Conservation (phyloP, 257 asterid genomes). For the Nicotiana paniculata region DNA sequence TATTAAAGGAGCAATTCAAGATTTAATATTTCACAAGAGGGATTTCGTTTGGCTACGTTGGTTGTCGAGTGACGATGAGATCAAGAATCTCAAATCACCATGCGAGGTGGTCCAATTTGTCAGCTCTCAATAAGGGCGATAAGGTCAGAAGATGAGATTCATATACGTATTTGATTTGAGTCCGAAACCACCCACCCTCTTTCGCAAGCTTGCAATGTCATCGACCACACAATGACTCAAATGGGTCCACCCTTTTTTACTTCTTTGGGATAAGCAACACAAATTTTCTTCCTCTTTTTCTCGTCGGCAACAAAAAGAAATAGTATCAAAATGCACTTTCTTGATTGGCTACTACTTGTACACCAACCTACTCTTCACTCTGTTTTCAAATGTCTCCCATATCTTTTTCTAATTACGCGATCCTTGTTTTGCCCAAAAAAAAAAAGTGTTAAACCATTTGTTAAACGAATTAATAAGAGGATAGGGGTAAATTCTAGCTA, state of each 20-base stretch:
- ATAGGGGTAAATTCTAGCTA: no score
- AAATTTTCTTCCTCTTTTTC: no score
- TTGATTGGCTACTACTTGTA: neutral
- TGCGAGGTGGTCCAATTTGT: neutral
- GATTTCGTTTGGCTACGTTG: neutral
- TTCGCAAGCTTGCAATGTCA: neutral
- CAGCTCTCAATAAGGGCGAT: neutral
- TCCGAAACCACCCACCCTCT: neutral
- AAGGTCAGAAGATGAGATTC: neutral
- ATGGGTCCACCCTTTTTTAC: slow-evolving; percentile 19
- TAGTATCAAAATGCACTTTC: neutral
- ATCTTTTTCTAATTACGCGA: neutral
- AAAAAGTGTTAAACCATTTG: no score
- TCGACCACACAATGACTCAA: slow-evolving; percentile 11
- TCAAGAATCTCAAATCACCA: slow-evolving; percentile 22
- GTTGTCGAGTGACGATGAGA: slow-evolving; percentile 23
- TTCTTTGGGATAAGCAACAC: neutral
- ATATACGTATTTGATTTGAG: neutral
- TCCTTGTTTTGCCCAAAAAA: no score
- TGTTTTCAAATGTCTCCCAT: neutral
- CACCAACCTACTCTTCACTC: neutral
- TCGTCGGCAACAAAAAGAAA: no score
- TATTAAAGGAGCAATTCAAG: neutral
- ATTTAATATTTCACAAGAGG: neutral
- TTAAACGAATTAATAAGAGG: no score